A percentile compares a stretch with the other conserved stretches of the same genome.
Evolutionary conservation across 805 yeast species (phyloP).

Genomic region (Jamesozyma rosinii): DNA sequence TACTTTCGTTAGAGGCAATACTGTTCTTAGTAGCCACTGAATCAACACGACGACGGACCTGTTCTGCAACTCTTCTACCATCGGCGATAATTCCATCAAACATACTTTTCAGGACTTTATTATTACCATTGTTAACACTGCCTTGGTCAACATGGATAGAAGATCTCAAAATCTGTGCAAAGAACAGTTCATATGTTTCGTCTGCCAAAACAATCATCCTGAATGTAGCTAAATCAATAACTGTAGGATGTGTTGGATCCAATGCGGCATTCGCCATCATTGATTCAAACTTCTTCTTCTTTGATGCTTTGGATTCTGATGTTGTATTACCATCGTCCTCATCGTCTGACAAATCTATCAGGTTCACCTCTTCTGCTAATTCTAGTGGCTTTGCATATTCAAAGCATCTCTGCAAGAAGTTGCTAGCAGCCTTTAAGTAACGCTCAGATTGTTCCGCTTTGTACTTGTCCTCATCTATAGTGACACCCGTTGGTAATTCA

Average conservation of each 20-base stretch:
- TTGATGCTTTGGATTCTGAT: slow-evolving; percentile 12
- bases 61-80: slow-evolving; percentile 83
- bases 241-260: slow-evolving; percentile 70
- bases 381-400: slow-evolving; percentile 77
- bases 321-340: slow-evolving; percentile 19
- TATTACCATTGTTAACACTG: slow-evolving; percentile 35
- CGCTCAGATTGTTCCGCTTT: slow-evolving; percentile 63
- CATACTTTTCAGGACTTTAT: slow-evolving; percentile 67
- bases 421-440: slow-evolving; percentile 78
- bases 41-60: slow-evolving; percentile 83
- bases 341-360: slow-evolving; percentile 38
- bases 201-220: slow-evolving; percentile 92
- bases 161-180: slow-evolving; percentile 56
- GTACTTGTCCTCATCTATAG: slow-evolving; percentile 53
- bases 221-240: slow-evolving; percentile 74
- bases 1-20: slow-evolving; percentile 14
- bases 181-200: slow-evolving; percentile 82
- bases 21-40: slow-evolving; percentile 40
- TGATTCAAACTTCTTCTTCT: slow-evolving; percentile 24
- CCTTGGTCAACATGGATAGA: slow-evolving; percentile 59
- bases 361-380: slow-evolving; percentile 31
- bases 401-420: slow-evolving; percentile 76
- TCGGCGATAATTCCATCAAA: slow-evolving; percentile 87
- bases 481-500: slow-evolving; percentile 48
- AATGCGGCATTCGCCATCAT: slow-evolving; percentile 67